These are phyloP conservation scores for Rhizopus stolonifer DNA, from an alignment of 371 early-diverging fungal species.

Conservation along the genomic window DNA sequence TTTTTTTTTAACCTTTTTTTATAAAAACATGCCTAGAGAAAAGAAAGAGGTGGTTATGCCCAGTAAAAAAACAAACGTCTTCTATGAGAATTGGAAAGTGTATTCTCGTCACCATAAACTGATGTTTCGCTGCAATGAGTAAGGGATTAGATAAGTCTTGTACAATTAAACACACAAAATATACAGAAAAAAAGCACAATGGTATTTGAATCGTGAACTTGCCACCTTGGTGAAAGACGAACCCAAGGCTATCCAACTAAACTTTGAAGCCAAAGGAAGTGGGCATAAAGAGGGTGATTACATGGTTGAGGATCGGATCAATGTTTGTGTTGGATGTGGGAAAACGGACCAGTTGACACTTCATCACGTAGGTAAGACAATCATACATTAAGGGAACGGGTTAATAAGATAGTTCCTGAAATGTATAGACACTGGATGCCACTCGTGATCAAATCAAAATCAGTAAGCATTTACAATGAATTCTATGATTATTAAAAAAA, in stretches of 20 bases:
- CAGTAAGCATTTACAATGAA: no score
- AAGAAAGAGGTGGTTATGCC: constrained; percentile 31
- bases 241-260: constrained; percentile 43
- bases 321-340: constrained; percentile 54
- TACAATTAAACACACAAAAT: background rate
- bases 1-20: no score
- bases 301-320: constrained; percentile 56
- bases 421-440: constrained; percentile 61
- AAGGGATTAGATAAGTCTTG: constrained; percentile 2
- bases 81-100: constrained; percentile 54
- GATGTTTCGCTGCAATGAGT: constrained; percentile 53
- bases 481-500: no score
- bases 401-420: constrained; percentile 44
- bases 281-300: constrained; percentile 54
- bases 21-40: constrained; percentile 17
- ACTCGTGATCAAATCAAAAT: constrained; percentile 52
- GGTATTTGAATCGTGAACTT: constrained; percentile 51
- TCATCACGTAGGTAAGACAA: constrained; percentile 52
- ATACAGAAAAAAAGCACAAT: constrained; percentile 45
- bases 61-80: constrained; percentile 28
- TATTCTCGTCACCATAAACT: constrained; percentile 43
- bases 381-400: background rate
- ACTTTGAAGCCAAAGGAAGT: constrained; percentile 54
- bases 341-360: constrained; percentile 32
- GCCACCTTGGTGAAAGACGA: constrained; percentile 33